Percentiles rank a stretch among this genome's conserved stretches.
These are phyloP conservation scores for Aspergillus fructus DNA, from an alignment of 2,329 filamentous ascomycete species.

Conservation along the genomic window DNA sequence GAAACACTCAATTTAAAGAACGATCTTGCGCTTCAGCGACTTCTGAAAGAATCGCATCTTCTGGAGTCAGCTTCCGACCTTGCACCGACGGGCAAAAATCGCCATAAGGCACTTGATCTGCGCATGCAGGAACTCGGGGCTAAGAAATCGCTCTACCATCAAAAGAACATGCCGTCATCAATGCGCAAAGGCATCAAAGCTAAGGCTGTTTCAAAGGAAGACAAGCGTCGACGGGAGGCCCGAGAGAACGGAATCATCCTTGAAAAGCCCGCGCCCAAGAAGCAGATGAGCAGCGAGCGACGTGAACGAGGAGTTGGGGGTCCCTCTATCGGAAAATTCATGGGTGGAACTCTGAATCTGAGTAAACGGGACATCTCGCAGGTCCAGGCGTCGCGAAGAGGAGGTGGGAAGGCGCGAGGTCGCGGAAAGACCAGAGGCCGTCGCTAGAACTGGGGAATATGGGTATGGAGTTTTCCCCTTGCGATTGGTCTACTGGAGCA, in stretches of 20 bases:
- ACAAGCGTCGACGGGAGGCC: slow-evolving; percentile 72
- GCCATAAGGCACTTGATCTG: slow-evolving; percentile 79
- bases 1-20: slow-evolving; percentile 75
- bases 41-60: slow-evolving; percentile 89
- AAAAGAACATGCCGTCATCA: slow-evolving; percentile 85
- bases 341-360: slow-evolving; percentile 74
- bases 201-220: slow-evolving; percentile 65
- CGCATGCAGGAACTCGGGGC: slow-evolving; percentile 78
- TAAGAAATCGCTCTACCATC: slow-evolving; percentile 71
- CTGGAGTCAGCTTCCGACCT: slow-evolving; percentile 61
- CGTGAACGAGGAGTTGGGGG: slow-evolving; percentile 67
- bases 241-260: slow-evolving; percentile 87
- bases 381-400: slow-evolving; percentile 46
- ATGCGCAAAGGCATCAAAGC: slow-evolving; percentile 80
- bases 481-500: background rate
- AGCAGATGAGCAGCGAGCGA: slow-evolving; percentile 39
- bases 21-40: slow-evolving; percentile 85
- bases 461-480: background rate
- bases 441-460: slow-evolving; percentile 18
- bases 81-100: slow-evolving; percentile 66
- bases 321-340: slow-evolving; percentile 77
- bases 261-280: slow-evolving; percentile 55
- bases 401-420: slow-evolving; percentile 7
- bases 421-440: slow-evolving; percentile 28
- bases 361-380: slow-evolving; percentile 73